These are phyloP conservation scores for Acmispon strigosus DNA, from an alignment of 306 rosid species.

Conservation along the genomic window DNA sequence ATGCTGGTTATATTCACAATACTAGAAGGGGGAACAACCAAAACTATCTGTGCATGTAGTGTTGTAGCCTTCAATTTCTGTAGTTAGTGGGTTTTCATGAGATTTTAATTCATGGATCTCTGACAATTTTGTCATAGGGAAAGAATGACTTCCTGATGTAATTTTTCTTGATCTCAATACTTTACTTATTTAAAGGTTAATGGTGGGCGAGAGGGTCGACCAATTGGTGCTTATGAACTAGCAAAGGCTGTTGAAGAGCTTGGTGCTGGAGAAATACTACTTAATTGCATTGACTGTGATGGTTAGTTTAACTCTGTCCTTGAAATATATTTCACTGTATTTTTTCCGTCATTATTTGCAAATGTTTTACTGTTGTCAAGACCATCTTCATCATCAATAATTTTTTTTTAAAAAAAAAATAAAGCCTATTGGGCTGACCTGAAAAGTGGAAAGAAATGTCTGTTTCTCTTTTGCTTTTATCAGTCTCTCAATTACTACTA, in stretches of 20 bases:
- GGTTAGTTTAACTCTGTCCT: conserved; percentile 40
- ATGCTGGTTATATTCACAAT: neutral
- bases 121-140: neutral
- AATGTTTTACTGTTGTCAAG: neutral
- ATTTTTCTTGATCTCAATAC: neutral
- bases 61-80: neutral
- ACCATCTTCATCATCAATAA: neutral
- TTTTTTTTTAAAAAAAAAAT: neutral
- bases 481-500: neutral
- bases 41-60: neutral
- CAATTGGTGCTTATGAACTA: conserved; percentile 94
- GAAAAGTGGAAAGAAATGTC: neutral
- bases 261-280: conserved; percentile 97
- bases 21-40: neutral
- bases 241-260: conserved; percentile 93
- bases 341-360: neutral
- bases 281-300: conserved; percentile 94
- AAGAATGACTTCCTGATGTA: neutral
- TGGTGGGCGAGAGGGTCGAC: conserved; percentile 92
- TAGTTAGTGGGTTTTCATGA: neutral
- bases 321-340: neutral
- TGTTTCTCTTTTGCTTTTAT: neutral
- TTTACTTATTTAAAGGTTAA: conserved; percentile 43
- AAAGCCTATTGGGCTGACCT: neutral
- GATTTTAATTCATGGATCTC: neutral